Evolutionary conservation across 352 stramenopile species (phyloP).

Genomic region (Blastocystis sp.): DNA sequence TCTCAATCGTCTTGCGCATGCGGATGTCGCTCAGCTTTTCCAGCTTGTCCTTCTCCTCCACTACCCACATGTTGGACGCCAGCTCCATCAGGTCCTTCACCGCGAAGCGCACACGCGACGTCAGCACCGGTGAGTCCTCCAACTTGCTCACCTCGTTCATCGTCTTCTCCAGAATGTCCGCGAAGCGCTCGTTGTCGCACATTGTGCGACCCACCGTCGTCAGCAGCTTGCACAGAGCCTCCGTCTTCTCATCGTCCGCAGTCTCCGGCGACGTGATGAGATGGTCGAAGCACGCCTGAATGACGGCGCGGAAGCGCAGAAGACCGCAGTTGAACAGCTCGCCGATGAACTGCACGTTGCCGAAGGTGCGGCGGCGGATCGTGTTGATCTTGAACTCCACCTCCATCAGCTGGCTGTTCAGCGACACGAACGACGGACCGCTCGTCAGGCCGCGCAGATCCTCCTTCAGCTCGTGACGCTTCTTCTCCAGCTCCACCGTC

Average conservation of each 20-base stretch:
- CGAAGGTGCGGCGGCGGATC: constrained; percentile 71
- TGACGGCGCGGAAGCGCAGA: constrained; percentile 19
- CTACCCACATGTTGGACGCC: constrained; percentile 77
- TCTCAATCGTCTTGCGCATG: constrained; percentile 78
- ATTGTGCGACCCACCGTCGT: constrained; percentile 67
- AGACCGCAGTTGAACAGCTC: constrained; percentile 52
- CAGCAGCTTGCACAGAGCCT: constrained; percentile 84
- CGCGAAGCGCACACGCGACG: constrained; percentile 79
- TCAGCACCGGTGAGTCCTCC: constrained; percentile 62
- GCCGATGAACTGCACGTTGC: constrained; percentile 51
- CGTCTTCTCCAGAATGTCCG: constrained; percentile 64
- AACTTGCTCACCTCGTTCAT: constrained; percentile 65
- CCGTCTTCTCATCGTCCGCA: constrained; percentile 84
- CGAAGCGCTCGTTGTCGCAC: constrained; percentile 61
- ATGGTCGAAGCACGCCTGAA: constrained; percentile 42
- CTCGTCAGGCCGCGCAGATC: constrained; percentile 70
- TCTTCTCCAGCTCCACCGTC: constrained; percentile 66
- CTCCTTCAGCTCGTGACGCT: constrained; percentile 72
- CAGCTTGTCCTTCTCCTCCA: constrained; percentile 82
- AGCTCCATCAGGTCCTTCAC: constrained; percentile 85
- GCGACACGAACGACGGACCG: constrained; percentile 66
- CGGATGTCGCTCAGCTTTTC: constrained; percentile 85
- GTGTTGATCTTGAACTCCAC: constrained; percentile 73
- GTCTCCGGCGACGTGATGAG: constrained; percentile 58
- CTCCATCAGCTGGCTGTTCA: constrained; percentile 63